Base-by-base conservation (phyloP, 202 grass and related monocot genomes). In the Musa balbisiana region DNA sequence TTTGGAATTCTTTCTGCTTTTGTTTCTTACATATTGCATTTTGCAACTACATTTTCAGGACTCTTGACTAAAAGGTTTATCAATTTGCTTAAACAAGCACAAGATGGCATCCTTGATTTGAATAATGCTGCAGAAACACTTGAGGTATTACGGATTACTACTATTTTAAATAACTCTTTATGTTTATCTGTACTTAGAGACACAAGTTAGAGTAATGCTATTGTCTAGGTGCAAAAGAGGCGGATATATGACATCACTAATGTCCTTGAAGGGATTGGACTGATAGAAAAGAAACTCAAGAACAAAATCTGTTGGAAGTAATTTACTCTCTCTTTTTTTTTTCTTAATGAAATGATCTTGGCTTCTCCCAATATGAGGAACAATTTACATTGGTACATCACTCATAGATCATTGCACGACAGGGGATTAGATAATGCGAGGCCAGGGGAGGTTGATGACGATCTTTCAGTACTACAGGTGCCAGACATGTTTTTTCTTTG, bases 181-280 rank as follows among this genome's bases (percentile, higher is more conserved):
- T 23, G 22, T 73, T 72, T 11, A 29, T 59, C 16, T 23, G 17
- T 23, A 3, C 15, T 80, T 17, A 73, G 20, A 3, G 9, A 73
- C 33, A 43, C 33, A 43, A 43, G 29, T 33, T 62, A 80, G 33
- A 14, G 55, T 79, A 63, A 54, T 80, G 67, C 67, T 72, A 66
- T 73, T 60, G 62, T 85, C 54, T 84, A 97, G 94, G 90, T 97
- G 73, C 77, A 86, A 66, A 97, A 97, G 78, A 83, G 90, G 58
- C 85, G 90, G 23, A 87, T 93, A 55, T 97, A 93, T 93, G 94
- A 93, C 84, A 93, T 97, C 55, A 97, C 88, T 79, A 97, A 97
- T 82, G 90, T 97, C 54, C 94, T 97, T 72, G 94, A 91, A 93
- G 94, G 90, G 85, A 93, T 89, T 54, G 94, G 88, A 22, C 72